Base-by-base conservation (phyloP, 73 alveolate genomes). In the Paramecium bursaria region DNA sequence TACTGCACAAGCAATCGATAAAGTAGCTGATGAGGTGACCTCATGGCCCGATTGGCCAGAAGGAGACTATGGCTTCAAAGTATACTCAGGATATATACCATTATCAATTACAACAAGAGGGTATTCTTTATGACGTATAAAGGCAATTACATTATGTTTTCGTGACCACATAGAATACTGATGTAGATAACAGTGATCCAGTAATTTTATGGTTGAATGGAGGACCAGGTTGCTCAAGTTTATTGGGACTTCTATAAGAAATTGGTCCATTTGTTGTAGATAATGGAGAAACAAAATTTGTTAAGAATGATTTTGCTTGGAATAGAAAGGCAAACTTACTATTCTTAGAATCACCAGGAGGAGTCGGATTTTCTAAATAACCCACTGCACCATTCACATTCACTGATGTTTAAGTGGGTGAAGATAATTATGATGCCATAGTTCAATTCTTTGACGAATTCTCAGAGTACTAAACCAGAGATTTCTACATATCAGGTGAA, bases 151-250 rank as follows among this genome's bases (percentile, higher is more conserved):
- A 67, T 67, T 67, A 67, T 19, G 60, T 67, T 1, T 67, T 67
- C 19, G 44, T 67, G 21, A 57, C 33, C 6, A 67, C 60, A 6
- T 26, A 31, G 19, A 67, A 67, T 6, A 47, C 26, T 33, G 55
- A 42, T 9, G 82, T 39, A 17, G 57, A 11, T 31, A 91, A 86
- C 30, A 52, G 90, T 7, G 98, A 90, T 76, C 99, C 99, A 2
- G 73, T 97, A 17, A 52, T 97, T 15, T 85, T 97, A 11, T 97
- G 99, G 99, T 88, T 96, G 86, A 97, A 96, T 85, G 99, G 99
- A 9, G 99, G 99, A 13, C 99, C 99, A 46, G 99, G 99, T 9
- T 97, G 99, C 74, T 92, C 98, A 27, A 92, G 98, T 2, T 50
- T 96, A 76, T 95, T 94, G 21, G 99, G 98, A 3, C 85, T 94